Percentiles rank a stretch among this genome's conserved stretches.
Conservation (phyloP, 345 rosid genomes). For the Citrus glauca region DNA sequence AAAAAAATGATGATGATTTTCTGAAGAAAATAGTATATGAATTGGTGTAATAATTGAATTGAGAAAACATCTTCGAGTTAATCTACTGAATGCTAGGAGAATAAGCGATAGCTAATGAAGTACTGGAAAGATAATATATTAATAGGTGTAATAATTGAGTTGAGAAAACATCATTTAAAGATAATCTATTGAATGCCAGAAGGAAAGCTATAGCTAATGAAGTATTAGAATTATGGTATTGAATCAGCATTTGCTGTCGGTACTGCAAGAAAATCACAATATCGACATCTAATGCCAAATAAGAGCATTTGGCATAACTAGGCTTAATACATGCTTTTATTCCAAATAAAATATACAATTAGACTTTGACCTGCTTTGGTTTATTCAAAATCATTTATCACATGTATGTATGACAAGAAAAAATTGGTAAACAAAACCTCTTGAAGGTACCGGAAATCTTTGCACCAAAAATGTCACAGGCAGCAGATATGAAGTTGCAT, state of each 20-base stretch:
- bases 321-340: not conserved
- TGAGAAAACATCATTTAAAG: not conserved
- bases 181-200: not conserved
- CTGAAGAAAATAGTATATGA: not conserved
- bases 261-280: not conserved
- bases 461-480: constrained; percentile 75
- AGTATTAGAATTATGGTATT: not conserved
- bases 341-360: not conserved
- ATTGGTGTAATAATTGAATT: not conserved
- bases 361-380: not conserved
- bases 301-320: not conserved
- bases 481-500: constrained; percentile 77
- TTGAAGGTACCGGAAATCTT: constrained; percentile 96
- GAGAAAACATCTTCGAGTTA: not conserved
- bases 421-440: constrained; percentile 51
- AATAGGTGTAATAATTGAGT: not conserved
- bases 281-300: too few species aligned
- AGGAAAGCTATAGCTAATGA: not conserved
- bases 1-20: not conserved
- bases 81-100: not conserved
- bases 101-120: not conserved
- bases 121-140: not conserved
- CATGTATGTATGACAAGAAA: constrained; percentile 5
- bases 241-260: not conserved
- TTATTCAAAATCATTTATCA: not conserved